Evolutionary conservation across 2,329 filamentous ascomycete species (phyloP), one percentile per base, ranked within the genome.

Genomic region (Colletotrichum costaricense): DNA sequence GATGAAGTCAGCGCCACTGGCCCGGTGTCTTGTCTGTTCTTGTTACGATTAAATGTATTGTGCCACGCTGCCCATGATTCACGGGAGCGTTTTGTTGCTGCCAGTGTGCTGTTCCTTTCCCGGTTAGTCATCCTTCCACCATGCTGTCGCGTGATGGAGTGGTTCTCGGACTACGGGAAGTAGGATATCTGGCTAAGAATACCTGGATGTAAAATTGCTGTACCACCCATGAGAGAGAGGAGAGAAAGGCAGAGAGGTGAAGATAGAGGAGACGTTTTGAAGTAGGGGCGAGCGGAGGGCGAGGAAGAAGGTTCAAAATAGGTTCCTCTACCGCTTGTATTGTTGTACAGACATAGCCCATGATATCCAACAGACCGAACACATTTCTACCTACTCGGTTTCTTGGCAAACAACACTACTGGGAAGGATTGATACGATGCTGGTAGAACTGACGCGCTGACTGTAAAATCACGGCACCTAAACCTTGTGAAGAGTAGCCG

Each of bases 1-100:
- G 33, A 14, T 28, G 38, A 63, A 62, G 62, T 24, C 3, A 28
- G 24, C 46, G 35, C n/a, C 19, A 35, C 35, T 19, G 57, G 57
- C 63, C 19, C 62, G 52, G 11, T 66, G 46, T 74, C 35, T 76
- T 63, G 59, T 49, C 72, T 72, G 38, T 73, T 73, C 69, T 63
- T 72, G 75, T 77, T 71, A 80, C 69, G 77, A 78, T 68, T 78
- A 68, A 73, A 79, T 77, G 79, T 77, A 79, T 80, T 38, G 19
- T 55, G 77, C 63, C 63, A 81, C 77, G 80, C 77, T 72, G 76
- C 79, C 79, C 75, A 83, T 75, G 81, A 82, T 76, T 80, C 77
- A 83, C 73, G 78, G 80, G 75, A 74, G 68, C 63, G 54, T 69
- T 49, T 59, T 69, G 63, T 56, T 72, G 55, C 63, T 60, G 58